phyloP scores from a whole-genome alignment of 2,329 filamentous ascomycete species.

The Scedosporium dehoogii region DNA sequence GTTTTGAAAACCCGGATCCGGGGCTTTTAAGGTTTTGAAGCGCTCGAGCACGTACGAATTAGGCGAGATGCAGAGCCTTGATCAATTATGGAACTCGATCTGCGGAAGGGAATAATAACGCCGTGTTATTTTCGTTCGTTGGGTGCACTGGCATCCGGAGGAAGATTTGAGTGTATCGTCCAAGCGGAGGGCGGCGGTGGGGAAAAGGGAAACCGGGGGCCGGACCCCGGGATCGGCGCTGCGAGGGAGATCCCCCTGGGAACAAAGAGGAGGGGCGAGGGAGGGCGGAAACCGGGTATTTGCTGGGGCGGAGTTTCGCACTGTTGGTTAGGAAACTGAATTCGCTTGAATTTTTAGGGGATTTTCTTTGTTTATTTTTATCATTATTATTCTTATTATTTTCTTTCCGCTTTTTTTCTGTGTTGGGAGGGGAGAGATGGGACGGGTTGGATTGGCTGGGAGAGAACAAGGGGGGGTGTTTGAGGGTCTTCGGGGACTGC shows the following conservation, averaged over 20 bases:
- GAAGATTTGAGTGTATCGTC: not conserved
- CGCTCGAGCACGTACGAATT: not conserved
- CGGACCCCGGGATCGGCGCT: not conserved
- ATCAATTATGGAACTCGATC: constrained; percentile 1
- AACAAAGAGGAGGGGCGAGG: not conserved
- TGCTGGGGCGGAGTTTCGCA: not conserved
- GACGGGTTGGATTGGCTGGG: not conserved
- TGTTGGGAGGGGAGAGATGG: not conserved
- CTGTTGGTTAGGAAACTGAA: not conserved
- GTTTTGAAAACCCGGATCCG: not conserved
- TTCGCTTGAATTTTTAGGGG: not conserved
- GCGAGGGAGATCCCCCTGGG: not conserved
- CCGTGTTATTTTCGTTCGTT: too few species aligned
- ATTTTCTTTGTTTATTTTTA: not conserved
- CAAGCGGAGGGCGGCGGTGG: not conserved
- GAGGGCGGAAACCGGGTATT: not conserved
- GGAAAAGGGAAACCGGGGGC: not conserved
- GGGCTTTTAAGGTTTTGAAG: not conserved
- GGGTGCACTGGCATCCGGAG: not conserved
- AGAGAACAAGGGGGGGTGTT: not conserved
- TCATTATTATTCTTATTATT: not conserved
- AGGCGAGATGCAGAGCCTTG: not conserved
- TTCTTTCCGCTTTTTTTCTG: not conserved
- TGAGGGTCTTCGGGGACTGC: not conserved
- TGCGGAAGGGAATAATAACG: not conserved